Base-by-base conservation (phyloP, 371 early-diverging fungal species). In the Phascolomyces articulosus region DNA sequence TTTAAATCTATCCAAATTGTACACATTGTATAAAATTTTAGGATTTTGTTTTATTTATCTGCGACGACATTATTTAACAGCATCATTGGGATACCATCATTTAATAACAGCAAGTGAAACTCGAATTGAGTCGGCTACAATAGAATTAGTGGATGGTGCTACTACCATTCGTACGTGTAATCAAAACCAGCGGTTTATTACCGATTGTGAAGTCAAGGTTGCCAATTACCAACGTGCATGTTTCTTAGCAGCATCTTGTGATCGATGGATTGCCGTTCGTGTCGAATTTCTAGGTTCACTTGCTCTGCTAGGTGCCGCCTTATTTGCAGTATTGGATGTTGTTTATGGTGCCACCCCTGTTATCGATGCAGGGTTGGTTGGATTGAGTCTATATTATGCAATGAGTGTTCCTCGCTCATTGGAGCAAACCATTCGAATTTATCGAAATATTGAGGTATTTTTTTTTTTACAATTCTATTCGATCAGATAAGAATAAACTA, bases 241-340 rank as follows among this genome's bases (percentile, higher is more conserved):
- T 66, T 93, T 89, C 71, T 90, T 94, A 1, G 88, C 86, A 4
- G 75, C 94, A 28, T 82, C 87, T 0, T 84, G 90, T 54, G 95
- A 95, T 59, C 92, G 97, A 34, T 98, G 98, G 94, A 68, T 97
- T 21, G 95, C 96, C 29, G 86, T 96, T 15, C 91, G 97, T 40
- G 84, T 96, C 27, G 95, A 98, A 73, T 81, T 92, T 34, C 44
- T 87, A 60, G 87, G 88, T 15, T 82, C 86, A 16, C 67, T 83
- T 55, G 87, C 91, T 40, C 82, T 91, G 55, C 82, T 92, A 23
- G 78, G 81, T 24, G 86, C 90, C 7, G 79, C 93, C 0, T 63
- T 86, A 0, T 78, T 92, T 34, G 85, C 89, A 29, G 91, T 92
- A 3, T 60, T 89, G 8, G 81, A 78, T 13, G 65, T 91, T 34